Base-by-base conservation (phyloP, 2,329 filamentous ascomycete species). In the Colletotrichum liriopes region DNA sequence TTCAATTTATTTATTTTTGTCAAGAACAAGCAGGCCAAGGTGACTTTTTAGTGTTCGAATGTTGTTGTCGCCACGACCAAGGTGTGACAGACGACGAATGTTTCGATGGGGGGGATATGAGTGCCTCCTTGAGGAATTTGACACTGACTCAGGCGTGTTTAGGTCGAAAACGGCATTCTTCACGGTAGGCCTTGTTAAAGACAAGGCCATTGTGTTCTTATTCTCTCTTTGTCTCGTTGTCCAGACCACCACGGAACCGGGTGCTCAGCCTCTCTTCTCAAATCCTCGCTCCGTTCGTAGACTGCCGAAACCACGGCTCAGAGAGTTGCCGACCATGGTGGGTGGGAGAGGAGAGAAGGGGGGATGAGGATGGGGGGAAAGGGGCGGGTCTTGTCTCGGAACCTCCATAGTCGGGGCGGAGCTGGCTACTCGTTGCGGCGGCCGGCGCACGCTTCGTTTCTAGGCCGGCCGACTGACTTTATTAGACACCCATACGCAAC, bases 181-280 rank as follows among this genome's bases (percentile, higher is more conserved):
- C 43, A 45, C 14, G 8, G 45, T 23, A 32, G 18, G 11, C 11
- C 39, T 51, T 39, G 58, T 65, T 45, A 37, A 37, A 9, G 45
- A 72, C 70, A 70, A 72, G 59, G 60, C 60, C 23, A 72, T 72
- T 72, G 66, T 72, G 35, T n/a, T 41, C 8, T 56, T 18, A 23
- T 12, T 14, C 16, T 23, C 16, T 32, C 65, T 72, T 65, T 70
- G 65, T 70, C 32, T 32, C 45, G 66, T 72, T 69, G 70, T n/a
- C 59, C 47, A 69, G 69, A 60, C 65, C 59, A 60, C 54, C 65
- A 64, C 65, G 52, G 65, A 69, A 64, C 59, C 37, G 60, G 37
- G n/a, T 54, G 39, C 45, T 41, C 59, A 65, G 69, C 45, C 47
- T 35, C 52, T 32, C 29, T 26, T 54, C 23, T 41, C 59, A 26